Evolutionary conservation across 129 eudicot species (phyloP), one percentile per base, ranked within the genome.

Genomic region (Centaurea solstitialis): DNA sequence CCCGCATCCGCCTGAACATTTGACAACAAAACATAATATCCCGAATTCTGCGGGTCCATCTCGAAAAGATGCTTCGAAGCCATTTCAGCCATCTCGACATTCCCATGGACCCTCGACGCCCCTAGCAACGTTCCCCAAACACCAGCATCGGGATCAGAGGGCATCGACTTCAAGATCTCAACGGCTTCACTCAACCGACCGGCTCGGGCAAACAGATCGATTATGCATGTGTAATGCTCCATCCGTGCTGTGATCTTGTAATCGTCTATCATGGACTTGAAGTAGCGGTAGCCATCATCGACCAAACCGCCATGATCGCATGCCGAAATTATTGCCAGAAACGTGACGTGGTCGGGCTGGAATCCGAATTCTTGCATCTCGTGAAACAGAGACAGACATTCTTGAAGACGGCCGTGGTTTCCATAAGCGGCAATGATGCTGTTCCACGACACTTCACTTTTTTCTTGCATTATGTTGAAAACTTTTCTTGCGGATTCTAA

Each of bases 41-140:
- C 98, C 0, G 95, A 92, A 81, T 91, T 92, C 68, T 80, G 50
- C 0, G 98, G 96, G 68, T 92, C 97, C 83, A 94, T 78, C 13
- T 80, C 89, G 59, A 90, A 87, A 26, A 94, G 87, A 82, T 89
- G 81, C 5, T 45, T 38, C 1, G 96, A 91, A 68, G 93, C 97
- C 77, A 85, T 21, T 85, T 94, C 97, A 17, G 98, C 98, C 70
- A 94, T 84, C 84, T 86, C 94, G 7, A 86, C 91, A 77, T 94
- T 83, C 80, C 96, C 94, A 79, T 92, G 96, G 73, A 92, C 87
- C 71, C 93, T 65, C 50, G 87, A 92, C 12, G 97, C 91, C 9
- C 98, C 97, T 20, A 94, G 88, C 78, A 94, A 73, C 21, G 97
- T 87, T 22, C 98, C 98, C 98, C 98, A 94, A 50, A 87, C 82